phyloP scores from a whole-genome alignment of 1,284 basidiomycete species.

The Fomitopsis schrenkii region DNA sequence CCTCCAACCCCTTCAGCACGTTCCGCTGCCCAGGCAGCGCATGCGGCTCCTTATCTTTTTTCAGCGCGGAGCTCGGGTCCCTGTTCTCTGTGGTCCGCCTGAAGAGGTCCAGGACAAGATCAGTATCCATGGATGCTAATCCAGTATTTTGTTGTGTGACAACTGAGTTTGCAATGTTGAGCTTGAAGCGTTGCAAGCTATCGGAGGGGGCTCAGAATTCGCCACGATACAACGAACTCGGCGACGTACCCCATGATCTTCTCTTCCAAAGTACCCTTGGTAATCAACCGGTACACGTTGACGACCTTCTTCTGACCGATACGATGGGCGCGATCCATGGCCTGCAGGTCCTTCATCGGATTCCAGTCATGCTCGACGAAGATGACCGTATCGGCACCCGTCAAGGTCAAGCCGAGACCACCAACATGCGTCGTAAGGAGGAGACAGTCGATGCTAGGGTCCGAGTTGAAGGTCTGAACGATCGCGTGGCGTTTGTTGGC shows the following conservation, averaged over 20 bases:
- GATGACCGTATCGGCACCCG: constrained; percentile 98
- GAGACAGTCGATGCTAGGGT: constrained; percentile 96
- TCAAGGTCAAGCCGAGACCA: constrained; percentile 93
- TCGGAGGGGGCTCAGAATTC: constrained; percentile 4
- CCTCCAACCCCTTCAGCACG: constrained; percentile 82
- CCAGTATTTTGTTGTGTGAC: constrained; percentile 98
- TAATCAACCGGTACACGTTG: constrained; percentile 97
- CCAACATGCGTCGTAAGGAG: constrained; percentile 97
- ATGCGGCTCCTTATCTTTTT: constrained; percentile 48
- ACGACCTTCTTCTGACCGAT: constrained; percentile 99
- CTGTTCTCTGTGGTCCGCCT: constrained; percentile 73
- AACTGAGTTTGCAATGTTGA: constrained; percentile 96
- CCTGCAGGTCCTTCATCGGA: constrained; percentile 99
- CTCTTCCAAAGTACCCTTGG: constrained; percentile 95
- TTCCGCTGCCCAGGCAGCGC: constrained; percentile 70
- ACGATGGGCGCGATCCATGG: constrained; percentile 98
- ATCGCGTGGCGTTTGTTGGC: constrained; percentile 89
- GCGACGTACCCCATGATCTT: constrained; percentile 96
- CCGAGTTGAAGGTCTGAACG: constrained; percentile 97
- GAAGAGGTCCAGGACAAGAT: constrained; percentile 95
- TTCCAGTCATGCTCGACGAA: constrained; percentile 99
- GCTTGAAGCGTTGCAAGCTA: constrained; percentile 96
- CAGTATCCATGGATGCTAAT: constrained; percentile 93
- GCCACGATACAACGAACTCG: neutral
- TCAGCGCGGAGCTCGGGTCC: constrained; percentile 53